Base-by-base conservation (phyloP, 768 basidiomycete species). In the Russula dissimulans region DNA sequence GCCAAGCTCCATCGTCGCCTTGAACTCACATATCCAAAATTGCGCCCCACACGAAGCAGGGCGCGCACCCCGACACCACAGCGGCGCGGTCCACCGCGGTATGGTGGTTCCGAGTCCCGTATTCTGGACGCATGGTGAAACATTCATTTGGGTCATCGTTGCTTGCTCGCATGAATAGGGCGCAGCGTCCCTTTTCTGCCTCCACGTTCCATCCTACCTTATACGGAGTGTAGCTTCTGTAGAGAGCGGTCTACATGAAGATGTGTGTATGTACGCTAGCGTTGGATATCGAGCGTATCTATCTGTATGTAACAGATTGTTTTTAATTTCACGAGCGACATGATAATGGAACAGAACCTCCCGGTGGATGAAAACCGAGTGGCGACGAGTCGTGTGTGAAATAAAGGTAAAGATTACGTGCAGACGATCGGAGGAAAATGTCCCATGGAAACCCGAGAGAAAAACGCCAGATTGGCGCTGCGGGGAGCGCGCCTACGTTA, bases 1-100 rank as follows among this genome's bases (percentile, higher is more conserved):
- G 86, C 81, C 36, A 84, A 85, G 78, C 81, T 83, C 59, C 79
- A 79, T 60, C 79, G 78, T 62, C 77, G 75, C 59, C 77, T 90
- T 36, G 78, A 78, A 61, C 70, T 90, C 67, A 80, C 81, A 71
- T 87, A 88, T 65, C 87, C 87, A 15, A 73, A 72, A 56, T 50
- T 64, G 43, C 63, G 56, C 32, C 52, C 61, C 14, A 2, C 56
- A 17, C 63, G 63, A 48, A 56, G 59, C 36, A 64, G 41, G 43
- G 50, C 56, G 18, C 60, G 60, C 17, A 56, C 60, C n/a, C 56
- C 60, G 31, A 61, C 60, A 57, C 60, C 60, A n/a, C 60, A 61
- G 44, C 22, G 60, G 39, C 60, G 56, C 49, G 56, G 60, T 32
- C 5, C 31, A 57, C 50, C 44, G 6, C 60, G 60, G 45, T 32